Evolutionary conservation across 768 basidiomycete genomes (phyloP).

Genomic region (Leccinum pellstonianum): DNA sequence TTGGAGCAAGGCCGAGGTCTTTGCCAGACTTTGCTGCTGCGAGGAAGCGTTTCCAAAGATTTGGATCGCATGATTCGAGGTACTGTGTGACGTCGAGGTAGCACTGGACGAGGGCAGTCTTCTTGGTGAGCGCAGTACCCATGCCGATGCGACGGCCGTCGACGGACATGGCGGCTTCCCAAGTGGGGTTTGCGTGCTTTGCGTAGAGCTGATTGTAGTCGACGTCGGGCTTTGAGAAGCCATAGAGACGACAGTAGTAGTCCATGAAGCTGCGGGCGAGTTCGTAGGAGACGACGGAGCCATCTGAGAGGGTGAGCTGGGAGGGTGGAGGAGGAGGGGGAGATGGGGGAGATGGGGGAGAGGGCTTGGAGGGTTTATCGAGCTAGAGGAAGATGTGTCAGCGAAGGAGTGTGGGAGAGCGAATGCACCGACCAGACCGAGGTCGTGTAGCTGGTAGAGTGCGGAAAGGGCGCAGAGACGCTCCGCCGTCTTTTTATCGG

Average conservation of each 20-base stretch:
- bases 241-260: constrained; percentile 83
- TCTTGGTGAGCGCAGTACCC: constrained; percentile 68
- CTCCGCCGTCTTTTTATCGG: constrained; percentile 61
- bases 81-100: constrained; percentile 89
- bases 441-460: constrained; percentile 62
- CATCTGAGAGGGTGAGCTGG: constrained; percentile 54
- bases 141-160: constrained; percentile 80
- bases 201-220: constrained; percentile 42
- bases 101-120: constrained; percentile 64
- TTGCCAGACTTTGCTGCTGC: constrained; percentile 60
- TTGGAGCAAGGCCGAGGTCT: constrained; percentile 70
- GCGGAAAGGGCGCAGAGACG: constrained; percentile 75
- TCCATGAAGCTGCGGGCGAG: constrained; percentile 90
- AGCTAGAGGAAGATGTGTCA: constrained; percentile 21
- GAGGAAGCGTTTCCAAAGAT: constrained; percentile 74
- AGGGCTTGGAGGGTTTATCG: constrained; percentile 30
- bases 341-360: not conserved
- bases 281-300: constrained; percentile 61
- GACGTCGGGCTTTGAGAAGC: constrained; percentile 72
- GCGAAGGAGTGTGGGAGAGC: not conserved
- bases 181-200: constrained; percentile 32
- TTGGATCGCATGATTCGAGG: constrained; percentile 78
- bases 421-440: constrained; percentile 57
- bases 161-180: constrained; percentile 78
- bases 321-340: constrained; percentile 4